phyloP scores from a whole-genome alignment of 192 early-diverging fungal genomes.

The Backusella tuberculispora region DNA sequence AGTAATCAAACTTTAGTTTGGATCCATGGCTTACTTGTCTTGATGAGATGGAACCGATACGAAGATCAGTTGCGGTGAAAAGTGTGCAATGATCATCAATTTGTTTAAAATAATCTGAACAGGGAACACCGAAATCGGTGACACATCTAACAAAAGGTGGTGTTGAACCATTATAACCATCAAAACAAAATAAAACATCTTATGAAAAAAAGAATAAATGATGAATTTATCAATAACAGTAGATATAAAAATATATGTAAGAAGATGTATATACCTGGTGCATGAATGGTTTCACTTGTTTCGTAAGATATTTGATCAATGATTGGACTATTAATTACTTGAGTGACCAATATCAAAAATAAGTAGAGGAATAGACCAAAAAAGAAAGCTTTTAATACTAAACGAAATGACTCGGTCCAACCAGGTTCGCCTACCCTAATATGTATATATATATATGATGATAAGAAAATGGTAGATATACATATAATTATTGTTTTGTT shows the following conservation, averaged over 20 bases:
- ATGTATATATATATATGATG: neutral
- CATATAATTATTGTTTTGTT: neutral
- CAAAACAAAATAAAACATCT: slow-evolving; percentile 14
- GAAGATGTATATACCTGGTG: neutral
- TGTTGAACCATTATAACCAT: neutral
- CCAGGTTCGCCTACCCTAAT: slow-evolving; percentile 12
- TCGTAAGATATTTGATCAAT: slow-evolving; percentile 18
- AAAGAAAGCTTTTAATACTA: slow-evolving; percentile 9
- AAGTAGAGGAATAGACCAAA: slow-evolving; percentile 15
- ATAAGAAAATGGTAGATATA: no score
- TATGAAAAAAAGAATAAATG: neutral
- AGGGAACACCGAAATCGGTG: slow-evolving; percentile 5
- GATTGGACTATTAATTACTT: neutral
- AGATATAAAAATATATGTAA: no score
- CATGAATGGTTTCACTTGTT: neutral
- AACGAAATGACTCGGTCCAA: slow-evolving; percentile 5
- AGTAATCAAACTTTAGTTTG: slow-evolving; percentile 5
- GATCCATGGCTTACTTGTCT: slow-evolving; percentile 6
- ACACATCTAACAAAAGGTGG: neutral
- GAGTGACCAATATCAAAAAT: slow-evolving; percentile 1
- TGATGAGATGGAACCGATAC: neutral
- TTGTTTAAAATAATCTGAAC: slow-evolving; percentile 1
- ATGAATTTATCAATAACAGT: neutral
- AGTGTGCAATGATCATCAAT: neutral
- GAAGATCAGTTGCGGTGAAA: neutral